A percentile compares a stretch with the other conserved stretches of the same genome.
phyloP scores from a whole-genome alignment of 1,139 yeast genomes.

The Debaryomyces nepalensis region DNA sequence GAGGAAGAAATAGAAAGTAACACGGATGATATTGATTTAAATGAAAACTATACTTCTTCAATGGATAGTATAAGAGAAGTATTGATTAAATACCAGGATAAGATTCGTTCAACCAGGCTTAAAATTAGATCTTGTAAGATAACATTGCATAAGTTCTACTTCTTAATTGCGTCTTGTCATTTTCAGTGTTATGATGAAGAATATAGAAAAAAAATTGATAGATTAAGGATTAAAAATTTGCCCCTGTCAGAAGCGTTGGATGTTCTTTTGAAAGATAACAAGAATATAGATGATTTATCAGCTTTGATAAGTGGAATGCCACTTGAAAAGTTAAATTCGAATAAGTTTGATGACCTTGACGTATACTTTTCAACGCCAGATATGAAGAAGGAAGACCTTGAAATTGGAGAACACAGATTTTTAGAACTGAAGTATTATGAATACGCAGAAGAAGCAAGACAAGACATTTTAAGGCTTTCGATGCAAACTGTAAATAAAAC shows the following conservation, averaged over 20 bases:
- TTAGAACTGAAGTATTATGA: slow-evolving; percentile 53
- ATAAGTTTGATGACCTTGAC: slow-evolving; percentile 16
- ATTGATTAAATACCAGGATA: slow-evolving; percentile 29
- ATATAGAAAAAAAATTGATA: slow-evolving; percentile 32
- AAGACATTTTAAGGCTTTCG: slow-evolving; percentile 53
- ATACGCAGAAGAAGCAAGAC: slow-evolving; percentile 66
- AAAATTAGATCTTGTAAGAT: slow-evolving; percentile 59
- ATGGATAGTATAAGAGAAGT: slow-evolving; percentile 17
- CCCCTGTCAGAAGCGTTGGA: slow-evolving; percentile 10
- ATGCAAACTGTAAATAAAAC: slow-evolving; percentile 37
- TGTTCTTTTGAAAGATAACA: slow-evolving; percentile 12
- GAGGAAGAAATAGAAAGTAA: slow-evolving; percentile 24
- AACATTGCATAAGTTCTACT: slow-evolving; percentile 72
- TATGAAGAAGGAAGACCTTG: slow-evolving; percentile 11
- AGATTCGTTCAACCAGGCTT: slow-evolving; percentile 27
- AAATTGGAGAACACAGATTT: slow-evolving; percentile 17
- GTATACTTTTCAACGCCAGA: slow-evolving; percentile 14
- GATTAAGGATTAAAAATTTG: slow-evolving; percentile 14
- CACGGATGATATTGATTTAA: slow-evolving; percentile 27
- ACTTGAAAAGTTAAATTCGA: slow-evolving; percentile 17
- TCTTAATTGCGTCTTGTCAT: slow-evolving; percentile 80
- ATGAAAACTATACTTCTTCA: slow-evolving; percentile 18
- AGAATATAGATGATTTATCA: slow-evolving; percentile 30
- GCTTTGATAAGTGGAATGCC: slow-evolving; percentile 28
- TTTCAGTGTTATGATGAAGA: slow-evolving; percentile 62